Evolutionary conservation across 305 asterid species (phyloP).

Genomic region (Ilex paraguariensis): DNA sequence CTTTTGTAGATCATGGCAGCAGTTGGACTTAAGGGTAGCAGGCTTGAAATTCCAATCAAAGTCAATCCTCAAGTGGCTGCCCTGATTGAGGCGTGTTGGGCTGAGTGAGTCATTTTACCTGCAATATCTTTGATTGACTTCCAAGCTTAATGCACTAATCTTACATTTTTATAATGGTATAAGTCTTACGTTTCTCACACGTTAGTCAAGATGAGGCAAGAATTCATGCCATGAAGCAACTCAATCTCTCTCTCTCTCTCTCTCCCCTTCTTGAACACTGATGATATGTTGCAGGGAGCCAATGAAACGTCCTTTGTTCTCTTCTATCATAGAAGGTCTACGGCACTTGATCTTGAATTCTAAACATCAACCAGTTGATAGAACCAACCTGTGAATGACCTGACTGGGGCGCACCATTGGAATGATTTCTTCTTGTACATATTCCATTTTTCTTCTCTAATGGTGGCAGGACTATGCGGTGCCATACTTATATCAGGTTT

Average conservation of each 20-base stretch:
- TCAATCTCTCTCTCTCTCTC: conserved; percentile 6
- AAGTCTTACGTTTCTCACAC: conserved; percentile 3
- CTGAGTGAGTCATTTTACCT: conserved; percentile 6
- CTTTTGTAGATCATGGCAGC: conserved; percentile 9
- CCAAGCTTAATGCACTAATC: not conserved
- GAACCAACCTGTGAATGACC: too few species aligned
- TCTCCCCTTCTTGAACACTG: not conserved
- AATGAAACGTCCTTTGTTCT: conserved; percentile 50
- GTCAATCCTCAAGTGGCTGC: conserved; percentile 13
- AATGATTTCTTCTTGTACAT: too few species aligned
- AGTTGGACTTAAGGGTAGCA: conserved; percentile 10
- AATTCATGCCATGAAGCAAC: not conserved
- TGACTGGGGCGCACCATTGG: too few species aligned
- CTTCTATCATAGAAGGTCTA: conserved; percentile 50
- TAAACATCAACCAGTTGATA: too few species aligned
- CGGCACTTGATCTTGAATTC: conserved; percentile 19
- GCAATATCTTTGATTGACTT: conserved; percentile 4
- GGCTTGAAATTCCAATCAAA: conserved; percentile 9
- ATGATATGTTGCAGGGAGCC: conserved; percentile 41
- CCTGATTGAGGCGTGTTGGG: conserved; percentile 14
- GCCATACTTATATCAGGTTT: too few species aligned
- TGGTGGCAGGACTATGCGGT: too few species aligned
- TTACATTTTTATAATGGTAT: not conserved
- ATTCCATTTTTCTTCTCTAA: too few species aligned
- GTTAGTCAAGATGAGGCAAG: conserved; percentile 8